Conservation (phyloP, 257 asterid genomes). For the Salvia hispanica region DNA sequence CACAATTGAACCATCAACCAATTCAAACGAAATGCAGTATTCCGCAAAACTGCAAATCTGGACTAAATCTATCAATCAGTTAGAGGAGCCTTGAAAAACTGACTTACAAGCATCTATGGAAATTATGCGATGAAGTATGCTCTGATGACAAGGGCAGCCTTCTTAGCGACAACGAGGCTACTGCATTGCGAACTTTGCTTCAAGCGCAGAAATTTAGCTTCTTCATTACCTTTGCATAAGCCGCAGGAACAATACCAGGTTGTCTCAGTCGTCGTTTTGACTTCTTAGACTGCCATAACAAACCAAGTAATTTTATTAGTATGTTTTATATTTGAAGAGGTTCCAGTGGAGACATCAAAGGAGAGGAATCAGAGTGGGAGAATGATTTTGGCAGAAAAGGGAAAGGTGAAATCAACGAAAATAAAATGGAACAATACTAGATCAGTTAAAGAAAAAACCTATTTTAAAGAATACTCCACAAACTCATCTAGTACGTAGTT, state of each 20-base stretch:
- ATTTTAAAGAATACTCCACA: too few species aligned
- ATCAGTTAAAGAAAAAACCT: not conserved
- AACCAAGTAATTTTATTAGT: too few species aligned
- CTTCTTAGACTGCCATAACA: too few species aligned
- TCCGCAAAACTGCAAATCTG: constrained; percentile 3
- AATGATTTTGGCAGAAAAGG: not conserved
- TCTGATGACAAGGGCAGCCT: not conserved
- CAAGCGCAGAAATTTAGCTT: too few species aligned
- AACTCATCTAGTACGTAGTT: too few species aligned
- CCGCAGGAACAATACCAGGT: too few species aligned
- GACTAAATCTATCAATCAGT: constrained; percentile 18
- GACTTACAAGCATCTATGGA: constrained; percentile 8
- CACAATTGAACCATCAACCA: constrained; percentile 7
- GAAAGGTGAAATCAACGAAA: not conserved
- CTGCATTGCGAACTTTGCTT: too few species aligned
- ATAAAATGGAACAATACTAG: not conserved
- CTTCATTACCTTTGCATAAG: too few species aligned
- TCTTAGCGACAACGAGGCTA: too few species aligned
- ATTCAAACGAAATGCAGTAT: not conserved
- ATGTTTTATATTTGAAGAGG: too few species aligned
- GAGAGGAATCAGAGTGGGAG: not conserved
- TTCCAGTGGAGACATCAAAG: not conserved
- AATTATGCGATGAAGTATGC: constrained; percentile 12
- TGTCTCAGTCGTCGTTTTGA: too few species aligned
- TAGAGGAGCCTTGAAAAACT: constrained; percentile 22